Conservation (phyloP, 2,329 filamentous ascomycete genomes). For the Fusarium begoniae region DNA sequence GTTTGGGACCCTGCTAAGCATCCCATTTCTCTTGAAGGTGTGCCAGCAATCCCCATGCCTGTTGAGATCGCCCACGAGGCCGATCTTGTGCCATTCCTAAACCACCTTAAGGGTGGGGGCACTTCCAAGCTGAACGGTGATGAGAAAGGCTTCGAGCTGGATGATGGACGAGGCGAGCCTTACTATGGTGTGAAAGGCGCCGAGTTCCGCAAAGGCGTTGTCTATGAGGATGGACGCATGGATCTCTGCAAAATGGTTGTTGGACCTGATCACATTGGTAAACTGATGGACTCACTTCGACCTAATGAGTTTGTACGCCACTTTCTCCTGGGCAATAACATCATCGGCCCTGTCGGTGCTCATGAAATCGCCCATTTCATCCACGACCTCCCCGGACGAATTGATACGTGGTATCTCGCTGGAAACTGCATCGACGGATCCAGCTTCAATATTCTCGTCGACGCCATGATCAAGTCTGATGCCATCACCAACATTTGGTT, state of each 20-base stretch:
- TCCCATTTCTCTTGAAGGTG: constrained; percentile 46
- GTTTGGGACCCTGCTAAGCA: constrained; percentile 45
- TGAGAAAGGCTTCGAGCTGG: constrained; percentile 43
- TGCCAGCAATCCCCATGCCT: constrained; percentile 48
- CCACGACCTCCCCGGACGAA: constrained; percentile 54
- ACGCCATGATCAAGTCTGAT: constrained; percentile 54
- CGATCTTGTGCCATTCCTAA: constrained; percentile 48
- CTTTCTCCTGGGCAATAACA: constrained; percentile 64
- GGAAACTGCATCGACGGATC: constrained; percentile 61
- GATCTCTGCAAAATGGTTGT: constrained; percentile 66
- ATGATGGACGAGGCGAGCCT: constrained; percentile 50
- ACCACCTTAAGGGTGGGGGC: constrained; percentile 45
- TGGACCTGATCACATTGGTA: constrained; percentile 59
- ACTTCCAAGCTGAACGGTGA: constrained; percentile 40
- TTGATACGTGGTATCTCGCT: constrained; percentile 65
- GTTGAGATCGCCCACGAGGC: constrained; percentile 44
- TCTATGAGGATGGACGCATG: constrained; percentile 62
- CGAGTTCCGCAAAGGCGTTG: constrained; percentile 51
- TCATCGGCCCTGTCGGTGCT: constrained; percentile 60
- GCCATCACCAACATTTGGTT: constrained; percentile 62
- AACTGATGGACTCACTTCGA: constrained; percentile 59
- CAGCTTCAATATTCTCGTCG: constrained; percentile 54
- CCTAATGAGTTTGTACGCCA: constrained; percentile 59
- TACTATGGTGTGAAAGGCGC: constrained; percentile 48
- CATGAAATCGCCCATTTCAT: constrained; percentile 57